Evolutionary conservation across 2,329 filamentous ascomycete genomes (phyloP).

Genomic region (Alternaria postmessia): DNA sequence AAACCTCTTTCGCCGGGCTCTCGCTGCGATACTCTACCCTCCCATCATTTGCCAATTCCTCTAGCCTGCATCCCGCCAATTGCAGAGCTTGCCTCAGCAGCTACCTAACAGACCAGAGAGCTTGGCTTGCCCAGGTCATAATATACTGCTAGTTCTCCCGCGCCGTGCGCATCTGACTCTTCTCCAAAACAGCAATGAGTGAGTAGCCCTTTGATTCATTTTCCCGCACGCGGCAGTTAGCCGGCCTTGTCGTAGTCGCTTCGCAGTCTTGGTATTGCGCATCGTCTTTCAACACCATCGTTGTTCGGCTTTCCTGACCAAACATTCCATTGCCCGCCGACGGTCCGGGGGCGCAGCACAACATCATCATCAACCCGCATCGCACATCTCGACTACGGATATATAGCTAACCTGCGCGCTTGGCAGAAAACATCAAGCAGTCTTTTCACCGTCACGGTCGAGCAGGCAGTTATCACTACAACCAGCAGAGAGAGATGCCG

Average conservation of each 20-base stretch:
- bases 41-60: constrained; percentile 6
- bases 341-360: constrained; percentile 11
- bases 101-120: constrained; percentile 11
- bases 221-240: constrained; percentile 11
- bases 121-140: constrained; percentile 19
- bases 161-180: constrained; percentile 16
- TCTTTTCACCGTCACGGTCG: constrained; percentile 45
- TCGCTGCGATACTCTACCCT: constrained; percentile 4
- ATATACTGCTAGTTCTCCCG: constrained; percentile 20
- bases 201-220: constrained; percentile 23
- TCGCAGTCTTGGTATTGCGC: constrained; percentile 15
- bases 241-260: constrained; percentile 15
- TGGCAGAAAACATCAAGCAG: constrained; percentile 44
- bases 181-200: constrained; percentile 26
- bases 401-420: constrained; percentile 18
- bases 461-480: constrained; percentile 22
- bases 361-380: constrained; percentile 2
- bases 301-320: constrained; percentile 4
- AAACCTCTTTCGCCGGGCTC: constrained; percentile 9
- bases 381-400: constrained; percentile 4
- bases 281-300: constrained; percentile 6
- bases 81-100: constrained; percentile 2
- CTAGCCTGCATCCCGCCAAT: constrained; percentile 9
- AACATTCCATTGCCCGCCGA: constrained; percentile 1
- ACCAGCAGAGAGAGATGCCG: constrained; percentile 30